A percentile compares a stretch with the other conserved stretches of the same genome.
Conservation (phyloP, 768 basidiomycete genomes). For the Boletus sp. region DNA sequence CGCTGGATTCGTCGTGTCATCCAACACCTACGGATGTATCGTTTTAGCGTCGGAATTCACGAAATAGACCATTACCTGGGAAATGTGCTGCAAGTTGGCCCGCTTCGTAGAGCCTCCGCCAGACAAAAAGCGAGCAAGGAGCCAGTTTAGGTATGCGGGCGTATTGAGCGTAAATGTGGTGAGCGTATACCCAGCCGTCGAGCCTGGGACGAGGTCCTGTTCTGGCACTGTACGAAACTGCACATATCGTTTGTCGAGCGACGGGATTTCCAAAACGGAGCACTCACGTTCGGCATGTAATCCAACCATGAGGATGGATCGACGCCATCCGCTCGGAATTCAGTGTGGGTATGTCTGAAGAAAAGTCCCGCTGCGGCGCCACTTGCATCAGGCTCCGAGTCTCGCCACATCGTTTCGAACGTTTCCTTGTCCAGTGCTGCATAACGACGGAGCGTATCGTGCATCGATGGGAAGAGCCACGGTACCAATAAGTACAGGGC, state of each 20-base stretch:
- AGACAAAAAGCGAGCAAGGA: slow-evolving; percentile 55
- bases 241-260: background rate
- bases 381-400: slow-evolving; percentile 56
- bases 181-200: slow-evolving; percentile 55
- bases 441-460: background rate
- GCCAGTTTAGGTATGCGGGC: slow-evolving; percentile 60
- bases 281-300: slow-evolving; percentile 53
- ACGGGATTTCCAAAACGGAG: background rate
- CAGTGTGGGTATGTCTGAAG: slow-evolving; percentile 59
- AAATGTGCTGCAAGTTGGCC: slow-evolving; percentile 62
- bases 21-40: slow-evolving; percentile 13
- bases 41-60: background rate
- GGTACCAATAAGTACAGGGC: background rate
- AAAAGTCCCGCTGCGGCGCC: slow-evolving; percentile 56
- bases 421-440: slow-evolving; percentile 70
- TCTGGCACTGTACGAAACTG: slow-evolving; percentile 39
- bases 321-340: slow-evolving; percentile 48
- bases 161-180: slow-evolving; percentile 69
- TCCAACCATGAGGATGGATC: slow-evolving; percentile 38
- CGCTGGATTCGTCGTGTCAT: slow-evolving; percentile 4
- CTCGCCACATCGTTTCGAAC: slow-evolving; percentile 71
- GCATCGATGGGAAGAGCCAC: background rate
- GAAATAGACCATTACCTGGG: slow-evolving; percentile 42
- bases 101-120: slow-evolving; percentile 63
- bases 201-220: slow-evolving; percentile 41